Evolutionary conservation across 2,329 filamentous ascomycete genomes (phyloP).

Genomic region (Botryosphaeria agaves): DNA sequence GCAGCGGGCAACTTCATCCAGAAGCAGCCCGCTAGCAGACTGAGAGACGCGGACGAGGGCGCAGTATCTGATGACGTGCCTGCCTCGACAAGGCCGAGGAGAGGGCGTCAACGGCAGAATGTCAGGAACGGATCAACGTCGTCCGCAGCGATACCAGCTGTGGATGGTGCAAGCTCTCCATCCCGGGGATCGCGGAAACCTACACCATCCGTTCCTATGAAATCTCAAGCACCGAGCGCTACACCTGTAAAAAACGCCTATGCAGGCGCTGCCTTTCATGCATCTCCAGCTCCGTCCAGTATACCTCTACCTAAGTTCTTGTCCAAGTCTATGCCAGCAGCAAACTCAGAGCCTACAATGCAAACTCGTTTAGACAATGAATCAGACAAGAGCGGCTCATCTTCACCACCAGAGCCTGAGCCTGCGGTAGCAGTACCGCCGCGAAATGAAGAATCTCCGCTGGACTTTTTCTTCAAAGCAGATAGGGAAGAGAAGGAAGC

Average conservation of each 20-base stretch:
- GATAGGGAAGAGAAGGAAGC: conserved; percentile 67
- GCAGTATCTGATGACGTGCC: too few species aligned
- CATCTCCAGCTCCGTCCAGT: conserved; percentile 78
- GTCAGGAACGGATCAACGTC: too few species aligned
- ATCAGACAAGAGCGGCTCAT: conserved; percentile 24
- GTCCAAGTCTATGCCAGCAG: conserved; percentile 56
- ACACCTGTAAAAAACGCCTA: conserved; percentile 43
- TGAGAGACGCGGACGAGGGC: too few species aligned
- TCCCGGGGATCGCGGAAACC: conserved; percentile 9
- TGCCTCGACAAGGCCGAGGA: too few species aligned
- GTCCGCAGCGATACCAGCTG: too few species aligned
- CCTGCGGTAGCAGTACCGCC: conserved; percentile 25
- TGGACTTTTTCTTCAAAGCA: conserved; percentile 82
- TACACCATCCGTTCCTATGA: conserved; percentile 22
- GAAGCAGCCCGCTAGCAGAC: too few species aligned
- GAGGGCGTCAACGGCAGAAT: too few species aligned
- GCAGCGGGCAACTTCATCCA: too few species aligned
- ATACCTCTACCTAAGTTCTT: conserved; percentile 83
- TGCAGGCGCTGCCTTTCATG: conserved; percentile 87
- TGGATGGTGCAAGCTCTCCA: too few species aligned
- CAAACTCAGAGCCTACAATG: conserved; percentile 29
- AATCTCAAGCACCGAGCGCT: conserved; percentile 22
- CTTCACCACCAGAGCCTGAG: conserved; percentile 26
- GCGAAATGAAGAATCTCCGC: conserved; percentile 50
- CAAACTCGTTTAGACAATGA: conserved; percentile 24